Evolutionary conservation across 768 basidiomycete genomes (phyloP), one percentile per base, ranked within the genome.

Genomic region (Xerocomus potaroensis): DNA sequence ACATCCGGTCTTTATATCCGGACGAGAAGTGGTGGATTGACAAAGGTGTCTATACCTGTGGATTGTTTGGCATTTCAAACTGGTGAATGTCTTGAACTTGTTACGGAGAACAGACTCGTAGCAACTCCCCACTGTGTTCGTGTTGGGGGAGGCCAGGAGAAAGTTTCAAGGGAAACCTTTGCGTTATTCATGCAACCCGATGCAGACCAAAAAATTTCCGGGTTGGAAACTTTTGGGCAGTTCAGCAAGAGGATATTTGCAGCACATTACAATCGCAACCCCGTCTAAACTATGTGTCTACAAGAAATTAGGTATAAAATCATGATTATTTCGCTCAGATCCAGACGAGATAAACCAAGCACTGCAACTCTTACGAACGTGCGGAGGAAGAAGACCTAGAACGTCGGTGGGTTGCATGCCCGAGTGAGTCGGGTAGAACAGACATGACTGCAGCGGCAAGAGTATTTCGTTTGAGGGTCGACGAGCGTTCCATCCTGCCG

Each of bases 71-170:
- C 94, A 3, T 97, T 99, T 67, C 96, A 99, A 65, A 98, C 93
- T 0, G 96, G 96, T 6, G 93, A 99, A 69, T 91, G 95, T 8
- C 78, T 99, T 18, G 84, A 96, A 64, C 72, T 97, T 19, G 84
- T 94, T 19, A 97, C 95, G 2, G 80, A 75, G 9, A 80, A 83
- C 12, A 79, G 75, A 45, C 73, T 99, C 14, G 79, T 84, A 34
- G 96, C 96, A 0, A 99, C 96, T 0, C 95, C 95, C 11, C 95
- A 98, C 56, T 96, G 90, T 38, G 95, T 98, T 34, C 80, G 84
- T 50, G 83, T 91, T 5, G 90, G 84, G 6, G 70, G 69, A 42
- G 68, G 71, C 14, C 63, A 69, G 11, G 75, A 75, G 8, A 69
- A 66, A 21, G 75, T 92, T 21, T 80, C 78, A 5, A 74, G 95